Base-by-base conservation (phyloP, 495 filamentous ascomycete genomes). In the Schizothecium vesticola region DNA sequence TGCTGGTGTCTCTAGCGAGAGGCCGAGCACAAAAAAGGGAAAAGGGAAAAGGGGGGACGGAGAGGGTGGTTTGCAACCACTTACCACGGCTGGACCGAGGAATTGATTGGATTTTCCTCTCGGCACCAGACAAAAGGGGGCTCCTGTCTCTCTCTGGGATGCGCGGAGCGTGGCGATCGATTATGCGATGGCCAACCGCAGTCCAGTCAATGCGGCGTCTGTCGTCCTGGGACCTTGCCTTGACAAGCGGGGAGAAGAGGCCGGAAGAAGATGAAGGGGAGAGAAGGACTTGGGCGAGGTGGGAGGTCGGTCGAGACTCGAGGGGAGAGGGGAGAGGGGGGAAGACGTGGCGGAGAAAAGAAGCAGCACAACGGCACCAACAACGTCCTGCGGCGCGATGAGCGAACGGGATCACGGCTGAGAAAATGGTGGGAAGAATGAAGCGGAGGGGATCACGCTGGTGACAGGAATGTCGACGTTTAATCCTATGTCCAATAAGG, bases 61-160 rank as follows among this genome's bases (percentile, higher is more conserved):
- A 29, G 67, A 59, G 66, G 64, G 64, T 56, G 36, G 67, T 59
- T 73, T 75, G 73, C 73, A 75, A 69, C 69, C 71, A 75, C 73
- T 72, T 71, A 75, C 73, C 66, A 60, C 28, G 23, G 43, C 43
- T 51, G 24, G 51, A 29, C 59, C 23, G 59, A 28, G 55, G 57
- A 56, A 56, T 64, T 64, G 67, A 70, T 69, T 70, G 66, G 36
- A 58, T 68, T 68, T 57, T 61, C 63, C 60, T 56, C 43, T 56
- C 43, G 67, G 61, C 26, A 65, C 57, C 67, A 26, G 43, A 67
- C 43, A 67, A 63, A 51, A 21, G 12, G 56, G 51, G 25, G 31
- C 64, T 25, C 9, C 31, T 51, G 24, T 33, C 23, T 69, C 31
- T 51, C 64, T 56, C 23, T 69, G 61, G 56, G 61, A 66, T 68